These are phyloP conservation scores for Bipolaris oryzae DNA, from an alignment of 2,329 filamentous ascomycete species.

Conservation along the genomic window DNA sequence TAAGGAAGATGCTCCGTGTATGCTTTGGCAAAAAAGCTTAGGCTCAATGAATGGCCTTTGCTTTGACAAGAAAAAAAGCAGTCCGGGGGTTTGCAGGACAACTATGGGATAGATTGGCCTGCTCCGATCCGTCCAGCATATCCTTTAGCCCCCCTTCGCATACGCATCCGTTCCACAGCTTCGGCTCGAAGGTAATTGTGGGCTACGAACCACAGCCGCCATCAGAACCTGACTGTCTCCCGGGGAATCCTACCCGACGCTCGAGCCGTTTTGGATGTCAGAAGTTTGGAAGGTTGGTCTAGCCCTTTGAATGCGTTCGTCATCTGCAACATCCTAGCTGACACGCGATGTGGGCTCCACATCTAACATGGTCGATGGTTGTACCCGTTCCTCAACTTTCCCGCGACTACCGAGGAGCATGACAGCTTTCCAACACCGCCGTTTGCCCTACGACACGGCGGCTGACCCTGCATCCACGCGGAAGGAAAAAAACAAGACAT, in stretches of 20 bases:
- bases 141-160: constrained; percentile 37
- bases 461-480: neutral
- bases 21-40: constrained; percentile 31
- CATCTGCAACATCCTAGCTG: constrained; percentile 37
- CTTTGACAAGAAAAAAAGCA: constrained; percentile 23
- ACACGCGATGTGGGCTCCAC: constrained; percentile 37
- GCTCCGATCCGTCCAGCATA: constrained; percentile 31
- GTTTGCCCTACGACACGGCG: constrained; percentile 6
- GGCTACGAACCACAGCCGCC: constrained; percentile 32
- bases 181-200: constrained; percentile 28
- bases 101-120: constrained; percentile 40
- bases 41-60: constrained; percentile 25
- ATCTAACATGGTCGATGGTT: constrained; percentile 26
- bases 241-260: constrained; percentile 40
- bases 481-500: neutral
- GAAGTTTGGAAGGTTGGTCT: constrained; percentile 29
- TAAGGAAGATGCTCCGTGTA: constrained; percentile 36
- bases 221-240: constrained; percentile 30
- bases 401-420: constrained; percentile 35
- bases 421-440: constrained; percentile 10
- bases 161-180: constrained; percentile 36
- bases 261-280: constrained; percentile 35
- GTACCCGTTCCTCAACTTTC: constrained; percentile 28
- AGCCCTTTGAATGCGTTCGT: constrained; percentile 27
- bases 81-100: constrained; percentile 26